Base-by-base conservation (phyloP, 768 basidiomycete species). In the Termitomyces bulborhizus region DNA sequence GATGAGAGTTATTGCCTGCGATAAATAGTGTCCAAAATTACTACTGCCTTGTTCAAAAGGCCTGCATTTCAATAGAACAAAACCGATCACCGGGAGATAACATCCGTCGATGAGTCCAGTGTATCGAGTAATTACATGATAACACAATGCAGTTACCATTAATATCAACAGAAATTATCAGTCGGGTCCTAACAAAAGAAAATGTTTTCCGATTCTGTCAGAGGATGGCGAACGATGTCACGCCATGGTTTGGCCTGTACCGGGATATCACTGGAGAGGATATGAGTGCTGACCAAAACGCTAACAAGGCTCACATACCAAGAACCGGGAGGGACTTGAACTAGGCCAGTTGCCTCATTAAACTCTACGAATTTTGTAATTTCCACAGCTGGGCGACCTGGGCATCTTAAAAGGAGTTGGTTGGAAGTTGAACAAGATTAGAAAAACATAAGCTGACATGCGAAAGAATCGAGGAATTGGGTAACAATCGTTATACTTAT, bases 401-500 rank as follows among this genome's bases (percentile, higher is more conserved):
- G 75, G 66, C 91, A 93, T 59, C 91, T 93, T 60, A 54, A 54
- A 54, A 27, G 59, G 36, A 40, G 29, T 21, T 21, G 21, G 29
- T 27, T 55, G 26, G 39, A 46, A 54, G 29, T 47, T 44, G 36
- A 31, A 34, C 18, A 11, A 41, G 24, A 47, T 39, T 18, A 46
- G 55, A 21, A 27, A 44, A 55, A 26, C 18, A 48, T 55, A 34
- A 39, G 26, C 83, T 69, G 63, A 88, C 90, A 89, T 71, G 66
- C 76, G 75, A 62, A 94, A 88, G 27, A 93, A 75, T 15, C 92
- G 82, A 29, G 86, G 81, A 44, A 93, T 69, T 6, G 90, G 91
- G 65, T 81, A 83, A 65, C 90, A 93, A 37, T 81, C 77, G 45
- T 82, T 64, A 48, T 68, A 60, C 5, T 58, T 64, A 15, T 59